Conservation (phyloP, 1,284 basidiomycete genomes). For the Heimioporus punctisporus region DNA sequence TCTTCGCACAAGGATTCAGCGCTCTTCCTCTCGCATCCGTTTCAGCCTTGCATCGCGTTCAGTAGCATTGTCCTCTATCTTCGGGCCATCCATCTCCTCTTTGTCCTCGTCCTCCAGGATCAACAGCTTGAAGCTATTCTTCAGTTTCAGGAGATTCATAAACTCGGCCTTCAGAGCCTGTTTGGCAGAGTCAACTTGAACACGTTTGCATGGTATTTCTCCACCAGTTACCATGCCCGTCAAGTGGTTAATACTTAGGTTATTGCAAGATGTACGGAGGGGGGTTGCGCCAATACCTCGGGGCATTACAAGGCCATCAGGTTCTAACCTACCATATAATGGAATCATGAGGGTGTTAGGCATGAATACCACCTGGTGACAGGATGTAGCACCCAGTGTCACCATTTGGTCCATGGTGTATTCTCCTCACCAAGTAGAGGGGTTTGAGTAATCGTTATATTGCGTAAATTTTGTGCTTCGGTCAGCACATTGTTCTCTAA, state of each 20-base stretch:
- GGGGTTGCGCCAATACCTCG: constrained; percentile 73
- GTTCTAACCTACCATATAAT: constrained; percentile 44
- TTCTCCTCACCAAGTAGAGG: constrained; percentile 98
- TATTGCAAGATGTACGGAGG: constrained; percentile 92
- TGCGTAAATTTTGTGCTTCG: constrained; percentile 94
- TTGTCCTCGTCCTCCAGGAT: constrained; percentile 87
- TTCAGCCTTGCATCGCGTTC: constrained; percentile 86
- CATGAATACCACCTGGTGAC: constrained; percentile 87
- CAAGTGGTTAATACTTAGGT: constrained; percentile 83
- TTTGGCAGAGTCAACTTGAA: constrained; percentile 65
- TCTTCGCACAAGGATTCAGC: constrained; percentile 78
- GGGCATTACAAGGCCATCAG: constrained; percentile 66
- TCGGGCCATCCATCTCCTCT: constrained; percentile 40
- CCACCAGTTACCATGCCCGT: constrained; percentile 60
- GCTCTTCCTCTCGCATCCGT: constrained; percentile 74
- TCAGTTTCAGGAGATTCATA: constrained; percentile 85
- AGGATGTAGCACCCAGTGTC: constrained; percentile 92
- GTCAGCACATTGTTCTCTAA: constrained; percentile 94
- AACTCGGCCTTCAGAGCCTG: constrained; percentile 84
- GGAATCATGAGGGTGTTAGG: constrained; percentile 97
- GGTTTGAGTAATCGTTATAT: constrained; percentile 92
- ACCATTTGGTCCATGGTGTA: constrained; percentile 73
- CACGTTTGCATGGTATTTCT: constrained; percentile 77
- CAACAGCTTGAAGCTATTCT: constrained; percentile 98
- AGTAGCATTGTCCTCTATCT: constrained; percentile 87